Percentiles rank a stretch among this genome's conserved stretches.
phyloP scores from a whole-genome alignment of 2,329 filamentous ascomycete genomes.

The Pseudonectria foliicola region DNA sequence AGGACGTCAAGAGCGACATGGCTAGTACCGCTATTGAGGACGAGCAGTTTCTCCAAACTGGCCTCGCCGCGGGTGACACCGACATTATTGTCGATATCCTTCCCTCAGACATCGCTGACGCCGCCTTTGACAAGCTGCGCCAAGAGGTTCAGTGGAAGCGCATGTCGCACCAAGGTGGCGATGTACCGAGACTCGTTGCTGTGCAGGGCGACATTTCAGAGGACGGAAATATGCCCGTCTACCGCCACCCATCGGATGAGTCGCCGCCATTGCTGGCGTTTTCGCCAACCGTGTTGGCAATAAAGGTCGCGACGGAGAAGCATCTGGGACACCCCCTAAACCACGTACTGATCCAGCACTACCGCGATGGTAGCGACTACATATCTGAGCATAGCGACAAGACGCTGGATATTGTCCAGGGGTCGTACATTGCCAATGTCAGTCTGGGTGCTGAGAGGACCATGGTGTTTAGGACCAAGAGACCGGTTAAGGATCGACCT shows the following conservation, averaged over 20 bases:
- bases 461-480: constrained; percentile 85
- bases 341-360: constrained; percentile 87
- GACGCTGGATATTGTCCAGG: constrained; percentile 78
- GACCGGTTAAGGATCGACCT: constrained; percentile 37
- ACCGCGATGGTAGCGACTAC: constrained; percentile 80
- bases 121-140: constrained; percentile 63
- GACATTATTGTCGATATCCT: constrained; percentile 65
- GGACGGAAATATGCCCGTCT: constrained; percentile 77
- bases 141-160: constrained; percentile 78
- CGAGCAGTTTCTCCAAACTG: constrained; percentile 31
- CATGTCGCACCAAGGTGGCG: constrained; percentile 88
- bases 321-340: constrained; percentile 76
- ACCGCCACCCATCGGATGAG: constrained; percentile 88
- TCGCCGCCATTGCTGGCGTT: constrained; percentile 72
- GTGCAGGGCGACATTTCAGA: constrained; percentile 68
- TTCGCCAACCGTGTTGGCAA: constrained; percentile 60
- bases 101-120: constrained; percentile 44
- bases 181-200: constrained; percentile 84
- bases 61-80: constrained; percentile 76
- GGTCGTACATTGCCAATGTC: constrained; percentile 83
- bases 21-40: constrained; percentile 2
- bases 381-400: constrained; percentile 98
- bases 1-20: not conserved
- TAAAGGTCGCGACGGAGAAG: constrained; percentile 63
- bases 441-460: constrained; percentile 87